Base-by-base conservation (phyloP, 331 rosid genomes). In the Pyracantha coccinea region DNA sequence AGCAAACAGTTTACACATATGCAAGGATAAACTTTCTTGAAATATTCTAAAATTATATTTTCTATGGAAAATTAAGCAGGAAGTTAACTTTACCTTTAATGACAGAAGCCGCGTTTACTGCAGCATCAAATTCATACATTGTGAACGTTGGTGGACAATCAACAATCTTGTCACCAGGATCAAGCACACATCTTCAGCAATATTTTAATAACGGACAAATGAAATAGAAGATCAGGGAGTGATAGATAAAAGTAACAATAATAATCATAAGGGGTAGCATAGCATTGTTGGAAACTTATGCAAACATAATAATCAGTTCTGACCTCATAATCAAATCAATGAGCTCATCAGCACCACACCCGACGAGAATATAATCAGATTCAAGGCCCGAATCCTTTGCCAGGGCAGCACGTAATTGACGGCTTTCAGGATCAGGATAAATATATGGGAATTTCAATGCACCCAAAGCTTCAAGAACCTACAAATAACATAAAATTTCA, bases 131-230 rank as follows among this genome's bases (percentile, higher is more conserved):
- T 72, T 92, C 97, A 84, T 95, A 95, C 99, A 95, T 95, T 58
- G 99, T 92, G 84, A 95, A 95, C 32, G 98, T 92, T 2, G 97
- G 98, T 58, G 98, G 99, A 73, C 99, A 95, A 83, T 95, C 98
- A 38, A 95, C 86, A 76, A 95, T 92, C 87, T 95, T 95, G 79
- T 92, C 97, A 23, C 99, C 96, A 63, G 97, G 99, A 77, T 92
- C 94, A 47, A 92, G 93, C 75, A 95, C 99, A 78, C 99, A 90
- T 78, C 99, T 92, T 81, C 65, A 75, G 67, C 78, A 74, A 76
- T 73, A 73, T 63, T 47, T n/a, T 44, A 79, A 71, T 68, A 21
- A 70, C 11, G 23, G 19, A 35, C 29, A 69, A 77, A 61, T 47
- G 31, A 66, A 10, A 44, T 65, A 68, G 9, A 84, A 80, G 47